phyloP scores from a whole-genome alignment of 148 eudicot species.

The Heliamphora exappendiculata region DNA sequence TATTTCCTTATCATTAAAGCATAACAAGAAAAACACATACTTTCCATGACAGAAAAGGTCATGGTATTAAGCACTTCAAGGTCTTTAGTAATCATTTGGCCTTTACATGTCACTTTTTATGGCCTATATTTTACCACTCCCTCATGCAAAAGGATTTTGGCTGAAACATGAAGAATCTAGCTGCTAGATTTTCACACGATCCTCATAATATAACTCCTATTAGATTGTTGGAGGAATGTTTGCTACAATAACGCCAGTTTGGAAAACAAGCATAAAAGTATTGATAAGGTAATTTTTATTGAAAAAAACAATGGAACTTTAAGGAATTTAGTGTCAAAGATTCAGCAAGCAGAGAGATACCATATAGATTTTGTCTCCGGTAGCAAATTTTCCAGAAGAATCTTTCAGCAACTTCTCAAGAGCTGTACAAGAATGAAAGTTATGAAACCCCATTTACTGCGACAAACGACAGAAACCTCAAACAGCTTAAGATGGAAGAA shows the following conservation, averaged over 20 bases:
- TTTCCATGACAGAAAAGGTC: not conserved
- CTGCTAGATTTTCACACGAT: not conserved
- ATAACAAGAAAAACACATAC: not conserved
- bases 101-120: not conserved
- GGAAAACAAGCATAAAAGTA: not conserved
- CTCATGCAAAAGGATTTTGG: not conserved
- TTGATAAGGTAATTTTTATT: not conserved
- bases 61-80: not conserved
- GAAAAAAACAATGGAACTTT: not conserved
- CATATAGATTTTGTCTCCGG: constrained; percentile 38
- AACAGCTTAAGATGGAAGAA: constrained; percentile 4
- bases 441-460: not conserved
- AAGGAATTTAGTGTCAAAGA: not conserved
- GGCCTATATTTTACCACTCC: not conserved
- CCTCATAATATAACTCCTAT: not conserved
- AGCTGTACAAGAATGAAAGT: constrained; percentile 29
- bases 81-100: not conserved
- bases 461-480: not conserved
- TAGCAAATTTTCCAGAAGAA: constrained; percentile 32
- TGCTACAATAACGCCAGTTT: not conserved
- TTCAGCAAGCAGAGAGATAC: constrained; percentile 14
- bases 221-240: not conserved
- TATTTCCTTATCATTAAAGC: not conserved
- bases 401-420: constrained; percentile 39
- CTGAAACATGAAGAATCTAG: not conserved